Evolutionary conservation across 106 monocot genomes (phyloP), one percentile per base, ranked within the genome.

Genomic region (Acorus gramineus): DNA sequence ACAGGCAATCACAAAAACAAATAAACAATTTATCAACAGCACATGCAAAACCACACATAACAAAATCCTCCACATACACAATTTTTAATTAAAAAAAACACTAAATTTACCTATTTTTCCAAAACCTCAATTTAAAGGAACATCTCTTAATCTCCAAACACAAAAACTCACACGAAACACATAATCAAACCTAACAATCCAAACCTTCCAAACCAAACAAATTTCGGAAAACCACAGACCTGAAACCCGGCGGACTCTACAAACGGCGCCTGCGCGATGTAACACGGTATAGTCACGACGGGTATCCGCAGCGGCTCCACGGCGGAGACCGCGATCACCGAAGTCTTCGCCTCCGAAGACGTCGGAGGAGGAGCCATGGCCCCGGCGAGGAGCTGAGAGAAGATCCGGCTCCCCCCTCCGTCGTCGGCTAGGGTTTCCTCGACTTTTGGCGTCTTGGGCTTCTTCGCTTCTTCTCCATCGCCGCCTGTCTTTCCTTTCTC

Each of bases 201-300:
- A 28, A 28, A 28, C 28, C 28, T 28, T 28, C 28, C 28, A 28
- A 28, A 28, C 28, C 28, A 28, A 28, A 28, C 28, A 28, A 28
- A 28, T 28, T 28, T 28, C 28, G 28, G 28, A 28, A 28, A 3
- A 59, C 7, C 46, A 77, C 80, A 6, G n/a, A 86, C 86, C 82
- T 63, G 11, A 43, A 82, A 77, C 4, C 79, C 73, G 3, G 82
- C 61, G 0, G 81, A 52, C 49, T 82, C 77, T 13, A 86, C 66
- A 69, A 86, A 46, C 63, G 64, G 58, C 1, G 76, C 70, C 1
- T 77, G 71, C 4, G 81, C 69, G 50, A 77, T 8, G 53, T 73
- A 73, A 61, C 77, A 81, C 5, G 85, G 78, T 47, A 81, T 70
- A 7, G 78, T 78, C 43, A 81, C 71, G 45, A 80, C 48, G 8